Evolutionary conservation across 2,329 filamentous ascomycete species (phyloP).

Genomic region (Periconia digitata): DNA sequence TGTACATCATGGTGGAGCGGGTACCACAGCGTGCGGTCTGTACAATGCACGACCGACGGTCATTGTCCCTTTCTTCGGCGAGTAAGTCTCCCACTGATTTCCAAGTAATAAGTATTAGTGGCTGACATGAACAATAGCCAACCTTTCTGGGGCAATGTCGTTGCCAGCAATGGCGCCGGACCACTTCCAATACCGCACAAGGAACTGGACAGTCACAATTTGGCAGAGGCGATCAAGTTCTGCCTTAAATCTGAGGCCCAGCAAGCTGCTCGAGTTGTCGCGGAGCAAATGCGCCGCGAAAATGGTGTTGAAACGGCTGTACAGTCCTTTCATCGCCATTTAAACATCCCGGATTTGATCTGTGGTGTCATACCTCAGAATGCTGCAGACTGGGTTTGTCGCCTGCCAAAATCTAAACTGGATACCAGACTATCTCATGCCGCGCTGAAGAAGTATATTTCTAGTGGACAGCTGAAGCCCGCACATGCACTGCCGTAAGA

Average conservation of each 20-base stretch:
- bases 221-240: conserved; percentile 48
- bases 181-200: conserved; percentile 50
- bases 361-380: conserved; percentile 70
- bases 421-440: not conserved
- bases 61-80: conserved; percentile 59
- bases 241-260: conserved; percentile 45
- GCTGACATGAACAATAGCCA: conserved; percentile 39
- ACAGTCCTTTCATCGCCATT: conserved; percentile 49
- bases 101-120: not conserved
- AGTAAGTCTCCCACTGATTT: conserved; percentile 19
- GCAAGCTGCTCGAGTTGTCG: conserved; percentile 42
- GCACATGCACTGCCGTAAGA: conserved; percentile 24
- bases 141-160: conserved; percentile 56
- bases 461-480: conserved; percentile 15
- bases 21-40: conserved; percentile 58
- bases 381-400: conserved; percentile 44
- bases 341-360: conserved; percentile 59
- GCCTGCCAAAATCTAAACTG: not conserved
- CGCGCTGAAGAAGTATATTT: not conserved
- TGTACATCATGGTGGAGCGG: conserved; percentile 62
- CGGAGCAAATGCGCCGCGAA: conserved; percentile 47
- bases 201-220: conserved; percentile 43
- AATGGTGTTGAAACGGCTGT: conserved; percentile 46
- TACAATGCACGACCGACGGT: conserved; percentile 53
- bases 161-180: conserved; percentile 51